Percentiles rank a stretch among this genome's conserved stretches.
Conservation (phyloP, 306 rosid species). For the Prosopis cineraria region DNA sequence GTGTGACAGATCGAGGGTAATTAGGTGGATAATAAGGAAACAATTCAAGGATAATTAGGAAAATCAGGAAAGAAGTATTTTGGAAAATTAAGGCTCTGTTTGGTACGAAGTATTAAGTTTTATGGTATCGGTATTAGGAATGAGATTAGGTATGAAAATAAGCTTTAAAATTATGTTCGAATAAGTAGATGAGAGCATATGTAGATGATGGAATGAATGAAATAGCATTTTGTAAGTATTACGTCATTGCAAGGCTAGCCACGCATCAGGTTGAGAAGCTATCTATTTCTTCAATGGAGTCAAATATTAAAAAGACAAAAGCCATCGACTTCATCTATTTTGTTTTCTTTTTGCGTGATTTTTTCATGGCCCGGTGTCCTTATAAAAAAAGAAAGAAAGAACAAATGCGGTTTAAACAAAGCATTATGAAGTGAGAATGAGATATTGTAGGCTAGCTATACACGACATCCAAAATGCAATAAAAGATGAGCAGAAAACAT, state of each 20-base stretch:
- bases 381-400: no score
- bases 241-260: background rate
- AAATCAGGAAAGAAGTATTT: no score
- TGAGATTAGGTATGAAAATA: no score
- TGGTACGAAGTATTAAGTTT: no score
- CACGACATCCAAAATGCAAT: background rate
- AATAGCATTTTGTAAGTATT: background rate
- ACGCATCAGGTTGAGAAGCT: conserved; percentile 16
- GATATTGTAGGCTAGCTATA: background rate
- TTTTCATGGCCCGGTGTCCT: no score
- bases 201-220: background rate
- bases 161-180: no score
- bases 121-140: no score
- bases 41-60: background rate
- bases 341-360: no score
- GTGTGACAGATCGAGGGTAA: background rate
- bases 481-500: background rate
- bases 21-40: background rate
- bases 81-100: no score
- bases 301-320: background rate
- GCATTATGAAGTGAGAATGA: conserved; percentile 3
- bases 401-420: background rate
- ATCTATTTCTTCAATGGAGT: background rate
- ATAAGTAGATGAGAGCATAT: background rate
- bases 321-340: no score